Evolutionary conservation across 129 eudicot species (phyloP).

Genomic region (Erigeron canadensis): DNA sequence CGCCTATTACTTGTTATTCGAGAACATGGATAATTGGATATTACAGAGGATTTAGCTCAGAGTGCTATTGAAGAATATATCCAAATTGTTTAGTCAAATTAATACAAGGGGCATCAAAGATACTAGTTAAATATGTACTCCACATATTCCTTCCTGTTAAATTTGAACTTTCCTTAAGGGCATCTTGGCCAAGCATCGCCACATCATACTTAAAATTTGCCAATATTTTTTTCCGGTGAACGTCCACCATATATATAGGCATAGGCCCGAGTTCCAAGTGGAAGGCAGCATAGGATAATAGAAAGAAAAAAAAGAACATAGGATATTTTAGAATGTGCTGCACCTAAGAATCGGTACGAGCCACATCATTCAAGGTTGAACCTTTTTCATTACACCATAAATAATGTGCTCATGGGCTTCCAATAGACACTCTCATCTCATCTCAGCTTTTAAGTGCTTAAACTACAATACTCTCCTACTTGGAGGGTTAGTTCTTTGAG

Average conservation of each 20-base stretch:
- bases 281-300: constrained; percentile 62
- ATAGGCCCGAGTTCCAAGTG: constrained; percentile 58
- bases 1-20: constrained; percentile 11
- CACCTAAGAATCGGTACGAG: constrained; percentile 44
- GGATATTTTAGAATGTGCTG: constrained; percentile 82
- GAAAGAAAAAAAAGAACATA: constrained; percentile 37
- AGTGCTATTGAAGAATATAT: not conserved
- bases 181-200: constrained; percentile 26
- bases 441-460: constrained; percentile 27
- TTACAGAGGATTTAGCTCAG: constrained; percentile 7
- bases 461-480: not conserved
- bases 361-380: constrained; percentile 43
- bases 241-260: constrained; percentile 23
- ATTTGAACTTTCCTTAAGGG: constrained; percentile 28
- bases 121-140: constrained; percentile 15
- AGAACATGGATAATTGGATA: constrained; percentile 24
- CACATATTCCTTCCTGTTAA: constrained; percentile 21
- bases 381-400: constrained; percentile 50
- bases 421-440: constrained; percentile 40
- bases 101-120: constrained; percentile 19
- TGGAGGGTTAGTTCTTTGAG: not conserved
- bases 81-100: constrained; percentile 20
- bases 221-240: constrained; percentile 24
- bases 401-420: constrained; percentile 45
- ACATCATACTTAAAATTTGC: constrained; percentile 30